Evolutionary conservation across 2,329 filamentous ascomycete species (phyloP), one percentile per base, ranked within the genome.

Genomic region (Zopfia rhizophila): DNA sequence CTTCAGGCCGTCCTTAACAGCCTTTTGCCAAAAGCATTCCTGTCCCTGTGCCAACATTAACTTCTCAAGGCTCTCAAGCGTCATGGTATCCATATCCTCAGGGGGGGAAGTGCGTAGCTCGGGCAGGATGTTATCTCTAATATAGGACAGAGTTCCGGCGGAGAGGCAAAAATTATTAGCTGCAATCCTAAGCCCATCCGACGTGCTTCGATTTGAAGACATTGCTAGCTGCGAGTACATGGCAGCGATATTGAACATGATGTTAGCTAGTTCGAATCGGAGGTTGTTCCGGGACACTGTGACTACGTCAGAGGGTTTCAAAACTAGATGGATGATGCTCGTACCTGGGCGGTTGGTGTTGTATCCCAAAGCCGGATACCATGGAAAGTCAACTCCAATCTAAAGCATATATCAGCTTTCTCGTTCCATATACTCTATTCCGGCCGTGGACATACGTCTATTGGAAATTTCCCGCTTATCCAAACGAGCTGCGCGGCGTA

Each of bases 21-120:
- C 93, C 69, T 96, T 97, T 60, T 94, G 89, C 94, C 94, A 99
- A 72, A 94, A 97, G 68, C 92, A 97, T 74, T 99, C 94, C 67
- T 99, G 94, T 19, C 89, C 92, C 69, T 99, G 91, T 1, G 92
- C 93, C 7, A 99, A 81, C 69, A 96, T 85, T 21, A 99, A 80
- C 68, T 93, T 84, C 58, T 89, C 84, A 32, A 97, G 75, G 39
- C 90, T 90, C 61, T 93, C 89, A 35, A 99, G 78, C 0, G 92
- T 97, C 63, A 89, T 83, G 38, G 85, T 82, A 61, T 99, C 94
- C 91, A 99, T 96, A 67, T 99, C 94, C 67, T 97, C 94, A 1
- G 94, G 92, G 0, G 92, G 90, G 11, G 88, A 84, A 2, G 89
- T 82, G 47, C 91, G 87, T 61, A 97, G 78, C 59, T 97, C 91